Conservation (phyloP, 2,329 filamentous ascomycete genomes). For the Claviceps citrina region DNA sequence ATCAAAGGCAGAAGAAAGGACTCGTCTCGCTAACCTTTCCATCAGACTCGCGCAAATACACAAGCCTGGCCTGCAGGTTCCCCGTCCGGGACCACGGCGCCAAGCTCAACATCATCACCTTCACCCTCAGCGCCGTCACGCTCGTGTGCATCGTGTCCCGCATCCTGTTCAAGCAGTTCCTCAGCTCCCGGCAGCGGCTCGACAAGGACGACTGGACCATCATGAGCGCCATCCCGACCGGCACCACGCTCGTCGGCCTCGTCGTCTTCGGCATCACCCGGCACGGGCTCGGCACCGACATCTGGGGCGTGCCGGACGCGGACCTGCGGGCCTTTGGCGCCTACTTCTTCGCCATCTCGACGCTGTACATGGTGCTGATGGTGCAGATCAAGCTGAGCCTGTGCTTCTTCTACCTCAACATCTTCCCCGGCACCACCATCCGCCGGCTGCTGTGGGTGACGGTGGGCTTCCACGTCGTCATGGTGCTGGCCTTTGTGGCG, state of each 20-base stretch:
- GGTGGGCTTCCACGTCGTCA: constrained; percentile 16
- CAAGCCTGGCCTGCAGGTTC: background rate
- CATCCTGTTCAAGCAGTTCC: constrained; percentile 12
- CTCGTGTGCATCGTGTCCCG: constrained; percentile 7
- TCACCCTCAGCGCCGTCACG: constrained; percentile 7
- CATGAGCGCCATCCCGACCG: constrained; percentile 9
- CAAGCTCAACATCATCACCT: background rate
- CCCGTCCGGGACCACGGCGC: background rate
- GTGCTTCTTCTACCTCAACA: constrained; percentile 27
- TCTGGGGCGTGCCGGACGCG: background rate
- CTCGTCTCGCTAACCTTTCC: background rate
- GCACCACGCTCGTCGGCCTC: constrained; percentile 10
- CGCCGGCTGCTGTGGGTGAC: constrained; percentile 19
- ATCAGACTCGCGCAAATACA: background rate
- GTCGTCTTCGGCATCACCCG: constrained; percentile 9
- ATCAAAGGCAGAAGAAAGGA: background rate
- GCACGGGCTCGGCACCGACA: constrained; percentile 14
- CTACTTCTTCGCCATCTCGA: constrained; percentile 18
- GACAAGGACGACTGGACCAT: constrained; percentile 19
- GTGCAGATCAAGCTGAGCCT: constrained; percentile 26
- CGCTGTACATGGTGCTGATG: constrained; percentile 24
- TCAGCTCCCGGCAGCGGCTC: constrained; percentile 16
- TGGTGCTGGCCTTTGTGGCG: constrained; percentile 18
- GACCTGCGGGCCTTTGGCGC: constrained; percentile 16
- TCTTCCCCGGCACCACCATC: constrained; percentile 21